These are phyloP conservation scores for Phtheirospermum japonicum DNA, from an alignment of 257 asterid genomes.

Conservation along the genomic window DNA sequence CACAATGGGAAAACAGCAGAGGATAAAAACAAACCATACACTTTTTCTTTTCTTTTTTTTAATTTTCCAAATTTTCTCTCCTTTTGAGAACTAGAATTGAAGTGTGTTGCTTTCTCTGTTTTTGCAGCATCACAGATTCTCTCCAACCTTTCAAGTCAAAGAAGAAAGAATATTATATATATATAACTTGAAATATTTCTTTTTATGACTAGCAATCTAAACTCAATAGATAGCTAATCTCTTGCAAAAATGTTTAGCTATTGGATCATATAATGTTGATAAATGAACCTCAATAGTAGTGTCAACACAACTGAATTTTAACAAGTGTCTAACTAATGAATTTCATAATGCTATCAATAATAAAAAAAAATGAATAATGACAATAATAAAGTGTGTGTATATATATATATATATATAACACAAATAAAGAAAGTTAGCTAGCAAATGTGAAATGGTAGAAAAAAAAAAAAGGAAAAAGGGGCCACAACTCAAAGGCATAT, in stretches of 20 bases:
- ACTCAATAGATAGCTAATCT: too few species aligned
- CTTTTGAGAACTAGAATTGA: conserved; percentile 66
- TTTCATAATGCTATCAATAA: too few species aligned
- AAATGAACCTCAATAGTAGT: too few species aligned
- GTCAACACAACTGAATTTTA: too few species aligned
- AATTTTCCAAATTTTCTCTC: conserved; percentile 43
- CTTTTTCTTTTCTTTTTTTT: conserved; percentile 40
- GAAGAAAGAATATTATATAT: too few species aligned
- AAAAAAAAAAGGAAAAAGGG: conserved; percentile 49
- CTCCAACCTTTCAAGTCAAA: conserved; percentile 70
- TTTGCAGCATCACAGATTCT: conserved; percentile 73
- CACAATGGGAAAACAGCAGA: conserved; percentile 36
- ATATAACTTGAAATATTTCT: too few species aligned
- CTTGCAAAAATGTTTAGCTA: too few species aligned
- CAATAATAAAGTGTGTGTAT: background rate
- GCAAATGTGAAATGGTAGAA: conserved; percentile 54
- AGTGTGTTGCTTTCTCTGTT: conserved; percentile 70
- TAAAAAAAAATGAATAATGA: background rate
- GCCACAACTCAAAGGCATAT: conserved; percentile 78
- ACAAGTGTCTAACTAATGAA: too few species aligned
- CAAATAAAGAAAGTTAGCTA: conserved; percentile 36
- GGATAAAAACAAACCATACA: conserved; percentile 69
- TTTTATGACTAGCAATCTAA: too few species aligned
- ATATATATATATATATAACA: conserved; percentile 22
- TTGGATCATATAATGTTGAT: too few species aligned